Base-by-base conservation (phyloP, 176 grass and related monocot species). In the Oryza glaberrima region DNA sequence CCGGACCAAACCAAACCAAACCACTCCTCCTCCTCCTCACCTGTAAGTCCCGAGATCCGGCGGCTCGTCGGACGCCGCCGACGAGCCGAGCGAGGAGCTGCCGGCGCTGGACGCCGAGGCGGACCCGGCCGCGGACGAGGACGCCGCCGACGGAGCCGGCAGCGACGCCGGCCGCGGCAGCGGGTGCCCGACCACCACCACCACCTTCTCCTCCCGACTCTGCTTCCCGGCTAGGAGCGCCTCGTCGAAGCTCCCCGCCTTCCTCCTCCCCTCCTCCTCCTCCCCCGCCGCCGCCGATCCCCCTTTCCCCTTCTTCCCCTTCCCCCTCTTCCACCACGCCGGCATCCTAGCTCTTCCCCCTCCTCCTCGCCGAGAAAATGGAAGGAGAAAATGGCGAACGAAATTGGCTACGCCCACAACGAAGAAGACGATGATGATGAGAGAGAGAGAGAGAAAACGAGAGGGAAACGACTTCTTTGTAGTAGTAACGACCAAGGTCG, bases 311-410 rank as follows among this genome's bases (percentile, higher is more conserved):
- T 77, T 63, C 69, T 81, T 58, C 7, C 82, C 81, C 65, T 64
- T 90, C 32, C 91, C n/a, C 75, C 83, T 93, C 86, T 85, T 93
- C 92, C 92, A 94, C 92, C 92, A 94, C 83, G 83, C 22, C 71
- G 72, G 92, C 88, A 94, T 94, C 92, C 30, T 32, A 32, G 30
- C 30, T 32, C 30, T 32, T 32, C 30, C 30, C 28, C 30, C 58
- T 61, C 64, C 63, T 32, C 77, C 41, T 71, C 67, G 71, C 8
- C 77, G 4, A 36, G 35, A 36, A 36, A 36, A 36, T 36, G 4
- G 36, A 6, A 67, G 16, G 13, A 20, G 25, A 13, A 51, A 44
- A 28, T 1, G 36, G 38, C 7, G 36, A 30, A 67, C 7, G 36
- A 30, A 67, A 67, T 73, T 75, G 81, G 82, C 63, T 58, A 69